phyloP scores from a whole-genome alignment of 2,329 filamentous ascomycete genomes.

The Magnaporthiopsis incrustans region DNA sequence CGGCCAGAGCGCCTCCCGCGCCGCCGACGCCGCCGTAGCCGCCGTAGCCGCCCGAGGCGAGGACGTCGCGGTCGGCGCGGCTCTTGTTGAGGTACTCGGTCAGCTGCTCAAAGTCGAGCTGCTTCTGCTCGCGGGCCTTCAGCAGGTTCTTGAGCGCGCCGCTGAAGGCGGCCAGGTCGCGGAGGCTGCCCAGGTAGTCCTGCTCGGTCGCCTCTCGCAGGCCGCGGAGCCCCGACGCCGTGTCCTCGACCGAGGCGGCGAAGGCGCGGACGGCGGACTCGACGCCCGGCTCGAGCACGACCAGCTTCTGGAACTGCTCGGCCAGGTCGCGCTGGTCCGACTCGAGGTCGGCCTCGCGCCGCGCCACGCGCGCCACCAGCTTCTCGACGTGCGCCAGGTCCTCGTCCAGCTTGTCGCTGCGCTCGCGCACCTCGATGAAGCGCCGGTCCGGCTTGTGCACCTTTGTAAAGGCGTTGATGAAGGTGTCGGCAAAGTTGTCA shows the following conservation, averaged over 20 bases:
- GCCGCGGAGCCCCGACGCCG: slow-evolving; percentile 65
- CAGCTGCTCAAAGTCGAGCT: slow-evolving; percentile 92
- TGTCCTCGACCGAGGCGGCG: slow-evolving; percentile 77
- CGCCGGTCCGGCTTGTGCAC: slow-evolving; percentile 90
- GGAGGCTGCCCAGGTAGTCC: slow-evolving; percentile 84
- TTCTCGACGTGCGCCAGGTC: slow-evolving; percentile 91
- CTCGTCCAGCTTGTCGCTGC: slow-evolving; percentile 88
- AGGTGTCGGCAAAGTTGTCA: slow-evolving; percentile 90
- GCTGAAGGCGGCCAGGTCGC: slow-evolving; percentile 95
- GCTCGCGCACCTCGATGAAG: slow-evolving; percentile 89
- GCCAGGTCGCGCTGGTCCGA: slow-evolving; percentile 82
- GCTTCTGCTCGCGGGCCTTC: slow-evolving; percentile 92
- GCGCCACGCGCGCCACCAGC: slow-evolving; percentile 83
- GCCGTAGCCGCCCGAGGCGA: slow-evolving; percentile 51
- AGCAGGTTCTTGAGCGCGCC: slow-evolving; percentile 78
- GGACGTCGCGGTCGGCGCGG: slow-evolving; percentile 73
- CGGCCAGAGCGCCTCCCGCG: slow-evolving; percentile 48
- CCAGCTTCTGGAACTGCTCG: slow-evolving; percentile 90
- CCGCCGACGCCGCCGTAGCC: slow-evolving; percentile 16
- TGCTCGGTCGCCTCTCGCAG: slow-evolving; percentile 90
- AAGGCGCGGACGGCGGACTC: slow-evolving; percentile 79
- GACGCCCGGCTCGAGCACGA: slow-evolving; percentile 79
- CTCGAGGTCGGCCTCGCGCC: slow-evolving; percentile 81
- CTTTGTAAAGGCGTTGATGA: slow-evolving; percentile 96
- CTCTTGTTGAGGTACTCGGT: slow-evolving; percentile 94